These are phyloP conservation scores for Primulina huaijiensis DNA, from an alignment of 257 asterid genomes.

Conservation along the genomic window DNA sequence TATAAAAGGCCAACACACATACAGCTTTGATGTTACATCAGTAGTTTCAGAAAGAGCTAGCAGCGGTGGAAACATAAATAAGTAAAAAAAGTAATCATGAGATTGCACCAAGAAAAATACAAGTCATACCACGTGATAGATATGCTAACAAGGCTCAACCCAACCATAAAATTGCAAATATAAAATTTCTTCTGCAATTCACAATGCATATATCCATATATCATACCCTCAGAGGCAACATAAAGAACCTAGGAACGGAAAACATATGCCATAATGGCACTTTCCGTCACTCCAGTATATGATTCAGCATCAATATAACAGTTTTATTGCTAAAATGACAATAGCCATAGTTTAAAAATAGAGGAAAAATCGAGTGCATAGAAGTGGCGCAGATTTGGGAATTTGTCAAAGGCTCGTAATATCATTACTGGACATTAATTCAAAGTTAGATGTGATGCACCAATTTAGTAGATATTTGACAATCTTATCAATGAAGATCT, in stretches of 20 bases:
- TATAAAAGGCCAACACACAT: background rate
- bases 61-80: slow-evolving; percentile 1
- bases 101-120: slow-evolving; percentile 7
- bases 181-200: background rate
- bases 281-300: background rate
- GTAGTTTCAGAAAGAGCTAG: slow-evolving; percentile 5
- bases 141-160: background rate
- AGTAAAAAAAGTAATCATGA: slow-evolving; percentile 10
- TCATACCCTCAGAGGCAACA: background rate
- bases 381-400: background rate
- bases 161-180: no score
- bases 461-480: background rate
- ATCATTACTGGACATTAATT: background rate
- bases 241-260: background rate
- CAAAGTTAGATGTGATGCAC: background rate
- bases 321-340: slow-evolving; percentile 2
- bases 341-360: background rate
- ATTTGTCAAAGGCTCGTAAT: background rate
- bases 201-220: background rate
- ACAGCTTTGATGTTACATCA: background rate
- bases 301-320: slow-evolving; percentile 13
- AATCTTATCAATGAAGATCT: background rate
- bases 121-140: slow-evolving; percentile 12
- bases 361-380: background rate
- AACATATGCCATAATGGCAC: background rate